Conservation (phyloP, 2,329 filamentous ascomycete species). For the Leptographium wingfieldii region DNA sequence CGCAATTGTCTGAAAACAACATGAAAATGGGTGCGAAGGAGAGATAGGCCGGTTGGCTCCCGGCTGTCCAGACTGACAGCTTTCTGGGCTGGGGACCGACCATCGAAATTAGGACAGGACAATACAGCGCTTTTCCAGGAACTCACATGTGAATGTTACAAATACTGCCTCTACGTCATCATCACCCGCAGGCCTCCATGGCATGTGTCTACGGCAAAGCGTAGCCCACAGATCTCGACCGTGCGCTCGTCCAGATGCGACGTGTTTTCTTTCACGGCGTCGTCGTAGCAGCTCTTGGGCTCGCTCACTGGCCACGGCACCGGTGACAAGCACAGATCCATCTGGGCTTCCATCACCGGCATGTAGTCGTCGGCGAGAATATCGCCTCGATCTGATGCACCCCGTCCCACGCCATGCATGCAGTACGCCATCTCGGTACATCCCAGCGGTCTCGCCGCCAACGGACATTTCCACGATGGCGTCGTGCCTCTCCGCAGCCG, state of each 20-base stretch:
- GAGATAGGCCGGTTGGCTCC: no score
- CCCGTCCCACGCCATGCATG: background rate
- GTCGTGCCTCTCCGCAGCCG: background rate
- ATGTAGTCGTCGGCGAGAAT: background rate
- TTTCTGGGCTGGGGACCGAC: no score
- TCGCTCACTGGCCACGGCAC: background rate
- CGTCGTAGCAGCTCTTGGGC: background rate
- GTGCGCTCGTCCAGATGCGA: background rate
- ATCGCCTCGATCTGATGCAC: no score
- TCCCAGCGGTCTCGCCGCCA: background rate
- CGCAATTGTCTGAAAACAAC: no score
- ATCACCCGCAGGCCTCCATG: background rate
- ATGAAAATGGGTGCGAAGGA: no score
- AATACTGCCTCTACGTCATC: background rate
- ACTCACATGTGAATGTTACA: no score
- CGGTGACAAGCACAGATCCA: background rate
- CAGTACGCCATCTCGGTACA: constrained; percentile 3
- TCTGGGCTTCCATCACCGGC: background rate
- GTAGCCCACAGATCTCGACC: constrained; percentile 1
- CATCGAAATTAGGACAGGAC: background rate
- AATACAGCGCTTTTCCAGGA: background rate
- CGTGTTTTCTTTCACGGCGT: background rate
- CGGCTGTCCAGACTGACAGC: no score
- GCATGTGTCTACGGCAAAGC: constrained; percentile 4
- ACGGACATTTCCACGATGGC: background rate